Base-by-base conservation (phyloP, 2,329 filamentous ascomycete species). In the Calonectria montana region DNA sequence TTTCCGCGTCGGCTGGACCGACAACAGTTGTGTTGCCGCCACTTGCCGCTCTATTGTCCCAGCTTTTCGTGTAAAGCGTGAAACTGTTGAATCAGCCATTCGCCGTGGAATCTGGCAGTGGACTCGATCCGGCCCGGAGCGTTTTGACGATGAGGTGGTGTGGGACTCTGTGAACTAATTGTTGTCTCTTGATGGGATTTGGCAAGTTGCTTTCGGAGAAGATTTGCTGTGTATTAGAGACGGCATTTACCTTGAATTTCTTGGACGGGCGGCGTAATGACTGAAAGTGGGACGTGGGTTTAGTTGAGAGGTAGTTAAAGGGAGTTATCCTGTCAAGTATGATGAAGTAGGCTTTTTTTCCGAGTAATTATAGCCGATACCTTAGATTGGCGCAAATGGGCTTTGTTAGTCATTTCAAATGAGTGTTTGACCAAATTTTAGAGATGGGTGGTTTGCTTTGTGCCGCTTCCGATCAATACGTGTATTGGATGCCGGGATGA, bases 21-120 rank as follows among this genome's bases (percentile, higher is more conserved):
- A 86, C 74, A 86, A 85, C 69, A 82, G 78, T 55, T 86, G 84
- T 70, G 79, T 82, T 27, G 83, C 84, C 50, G 80, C 81, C 8
- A 74, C 73, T 48, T 86, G 84, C 62, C 84, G 84, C 45, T 76
- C 76, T 6, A 75, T 70, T 31, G 71, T 73, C 2, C 70, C 74
- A 21, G 73, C 79, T 23, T 77, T 80, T 43, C 73, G 71, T 25
- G 78, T 78, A 67, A 83, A 82, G 77, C 78, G 82, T 27, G 79
- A 84, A 65, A 78, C 76, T 39, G 77, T 82, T 18, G 76, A 80
- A 39, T 78, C 77, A 23, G 79, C 80, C 45, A 72, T 83, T 29
- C 80, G 78, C 23, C 76, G 74, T 63, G 82, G 82, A 27, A 76
- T 84, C 29, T 84, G 81, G 77, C 78, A 79, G 59, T 84, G 82